Evolutionary conservation across 2,329 filamentous ascomycete genomes (phyloP).

Genomic region (Phaeosphaeriaceae sp.): DNA sequence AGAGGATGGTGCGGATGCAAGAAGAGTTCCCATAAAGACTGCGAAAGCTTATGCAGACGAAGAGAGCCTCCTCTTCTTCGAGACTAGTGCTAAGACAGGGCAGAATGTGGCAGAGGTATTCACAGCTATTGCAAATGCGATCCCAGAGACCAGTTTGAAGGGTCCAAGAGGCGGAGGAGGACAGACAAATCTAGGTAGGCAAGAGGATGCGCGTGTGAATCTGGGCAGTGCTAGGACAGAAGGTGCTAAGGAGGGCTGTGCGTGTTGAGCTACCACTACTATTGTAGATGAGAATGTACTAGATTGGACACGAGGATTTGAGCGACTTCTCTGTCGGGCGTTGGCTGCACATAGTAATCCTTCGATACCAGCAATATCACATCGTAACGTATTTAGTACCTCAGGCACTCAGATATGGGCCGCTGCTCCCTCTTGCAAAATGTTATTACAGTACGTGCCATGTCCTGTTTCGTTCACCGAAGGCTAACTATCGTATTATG

Average conservation of each 20-base stretch:
- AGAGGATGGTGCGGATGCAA: slow-evolving; percentile 72
- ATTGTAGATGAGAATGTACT: not conserved
- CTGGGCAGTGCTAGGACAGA: slow-evolving; percentile 73
- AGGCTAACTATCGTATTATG: not conserved
- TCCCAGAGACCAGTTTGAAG: slow-evolving; percentile 96
- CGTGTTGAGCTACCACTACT: slow-evolving; percentile 65
- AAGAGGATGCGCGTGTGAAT: slow-evolving; percentile 78
- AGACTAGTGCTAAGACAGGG: slow-evolving; percentile 97
- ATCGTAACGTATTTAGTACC: not conserved
- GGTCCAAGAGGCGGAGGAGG: slow-evolving; percentile 71
- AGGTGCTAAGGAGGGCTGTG: slow-evolving; percentile 88
- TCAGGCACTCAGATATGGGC: not conserved
- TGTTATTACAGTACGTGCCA: not conserved
- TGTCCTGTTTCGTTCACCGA: slow-evolving; percentile 3
- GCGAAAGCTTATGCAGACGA: slow-evolving; percentile 94
- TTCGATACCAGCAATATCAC: slow-evolving; percentile 6
- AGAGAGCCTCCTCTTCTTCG: slow-evolving; percentile 92
- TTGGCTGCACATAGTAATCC: slow-evolving; percentile 6
- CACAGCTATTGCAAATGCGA: slow-evolving; percentile 96
- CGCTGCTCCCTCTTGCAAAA: not conserved
- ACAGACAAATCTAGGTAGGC: slow-evolving; percentile 63
- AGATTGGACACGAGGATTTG: not conserved
- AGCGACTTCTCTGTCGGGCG: slow-evolving; percentile 4
- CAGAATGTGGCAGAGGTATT: slow-evolving; percentile 95
- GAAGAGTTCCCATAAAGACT: slow-evolving; percentile 90